Evolutionary conservation across 176 grass and related monocot genomes (phyloP), one percentile per base, ranked within the genome.

Genomic region (Tuctoria greenei): DNA sequence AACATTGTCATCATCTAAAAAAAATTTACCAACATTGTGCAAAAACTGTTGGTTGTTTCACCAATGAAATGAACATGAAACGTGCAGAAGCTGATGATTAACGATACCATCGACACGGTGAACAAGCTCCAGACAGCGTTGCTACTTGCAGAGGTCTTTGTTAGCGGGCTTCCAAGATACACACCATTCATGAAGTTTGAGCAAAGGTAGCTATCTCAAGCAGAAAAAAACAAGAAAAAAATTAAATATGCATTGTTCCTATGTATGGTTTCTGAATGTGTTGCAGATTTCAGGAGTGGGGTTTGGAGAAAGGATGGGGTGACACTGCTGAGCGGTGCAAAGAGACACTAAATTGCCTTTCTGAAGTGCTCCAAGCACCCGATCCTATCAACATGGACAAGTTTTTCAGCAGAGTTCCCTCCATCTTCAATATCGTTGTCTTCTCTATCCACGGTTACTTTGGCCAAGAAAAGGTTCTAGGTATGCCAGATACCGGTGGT

Each of bases 261-360:
- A n/a, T 5, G 14, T 78, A 83, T 67, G 4, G 25, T 79, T 67
- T 68, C 43, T 50, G 11, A 36, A 61, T 25, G 16, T 43, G 0
- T 8, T 79, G 41, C 86, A 98, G 95, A 71, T 98, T 98, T 82
- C 89, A 95, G 74, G 95, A 98, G 77, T 97, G 88, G 91, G 94
- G 94, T 39, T 85, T 97, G 65, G 94, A 89, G 91, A 93, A 97
- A 67, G 95, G 95, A 83, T 97, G 95, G 95, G 95, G 95, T 74
- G 88, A 91, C n/a, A 95, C 45, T 17, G 91, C 95, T 2, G 95
- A 80, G 64, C 85, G 64, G 59, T 93, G 93, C 74, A 99, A 86
- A 72, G 95, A 92, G 49, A 95, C 89, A 6, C 12, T 99, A 66
- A 90, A 90, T 69, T 92, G 47, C 62, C 87, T 99, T 28, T 99